Evolutionary conservation across 768 basidiomycete genomes (phyloP), one percentile per base, ranked within the genome.

Genomic region (Russula brevipes): DNA sequence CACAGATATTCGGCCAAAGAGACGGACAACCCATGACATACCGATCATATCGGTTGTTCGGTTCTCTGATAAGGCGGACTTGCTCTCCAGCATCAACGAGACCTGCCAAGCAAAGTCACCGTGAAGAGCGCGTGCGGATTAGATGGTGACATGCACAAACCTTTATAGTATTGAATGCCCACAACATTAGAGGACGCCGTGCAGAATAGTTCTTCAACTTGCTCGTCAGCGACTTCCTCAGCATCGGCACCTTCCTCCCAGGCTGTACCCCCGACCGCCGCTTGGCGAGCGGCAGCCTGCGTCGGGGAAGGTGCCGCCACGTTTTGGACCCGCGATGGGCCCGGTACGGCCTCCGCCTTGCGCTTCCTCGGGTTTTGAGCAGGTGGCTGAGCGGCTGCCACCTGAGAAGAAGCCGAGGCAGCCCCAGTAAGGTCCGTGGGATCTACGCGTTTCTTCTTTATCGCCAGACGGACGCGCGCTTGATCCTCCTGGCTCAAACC

Each of bases 111-210:
- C 5, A 46, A n/a, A 38, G 17, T 9, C 54, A 33, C 59, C 5
- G 54, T 50, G 8, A 16, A 10, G 39, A 33, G 33, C 44, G 35
- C 56, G 4, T 19, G 39, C 45, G 6, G 12, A 60, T 11, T 31
- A 57, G 31, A 38, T 4, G n/a, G 52, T 36, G 56, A 54, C 2
- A 66, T 73, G 1, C 39, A 83, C 24, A 24, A 24, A 24, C 88
- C 88, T 70, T 77, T 77, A 70, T 94, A 94, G 69, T 94, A 92
- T 70, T 91, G 90, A 14, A 94, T 77, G 0, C 93, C 93, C 0
- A 94, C 93, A 10, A 92, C 82, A 52, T 81, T 85, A 0, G 87
- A 81, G 3, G 72, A 72, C 69, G 85, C 55, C 14, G 74, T 77
- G 47, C 84, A 81, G 70, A 88, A 91, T 24, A 91, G 72, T 72